Percentiles rank a stretch among this genome's conserved stretches.
phyloP scores from a whole-genome alignment of 805 yeast species.

The Torulaspora quercuum region DNA sequence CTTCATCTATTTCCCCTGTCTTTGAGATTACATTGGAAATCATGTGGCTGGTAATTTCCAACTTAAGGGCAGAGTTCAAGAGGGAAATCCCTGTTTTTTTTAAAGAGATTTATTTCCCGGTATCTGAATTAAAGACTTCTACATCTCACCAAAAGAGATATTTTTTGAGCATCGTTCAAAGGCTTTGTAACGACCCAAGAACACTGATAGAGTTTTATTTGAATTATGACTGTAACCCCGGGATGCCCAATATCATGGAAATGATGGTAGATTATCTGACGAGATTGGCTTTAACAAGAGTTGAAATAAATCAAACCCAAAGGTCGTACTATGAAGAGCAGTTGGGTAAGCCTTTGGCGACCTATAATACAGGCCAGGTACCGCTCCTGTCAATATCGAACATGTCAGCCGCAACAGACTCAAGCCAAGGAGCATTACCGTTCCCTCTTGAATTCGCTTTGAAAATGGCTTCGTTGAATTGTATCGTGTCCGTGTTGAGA shows the following conservation, averaged over 20 bases:
- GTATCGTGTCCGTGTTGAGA: conserved; percentile 75
- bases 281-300: conserved; percentile 62
- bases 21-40: conserved; percentile 90
- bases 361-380: conserved; percentile 68
- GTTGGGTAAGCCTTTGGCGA: conserved; percentile 56
- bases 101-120: conserved; percentile 90
- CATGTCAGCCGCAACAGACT: conserved; percentile 39
- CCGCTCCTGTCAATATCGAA: conserved; percentile 74
- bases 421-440: conserved; percentile 20
- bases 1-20: conserved; percentile 85
- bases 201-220: conserved; percentile 87
- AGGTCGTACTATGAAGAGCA: conserved; percentile 53
- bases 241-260: conserved; percentile 82
- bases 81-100: conserved; percentile 91
- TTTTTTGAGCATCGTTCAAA: conserved; percentile 71
- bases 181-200: conserved; percentile 84
- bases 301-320: conserved; percentile 69
- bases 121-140: conserved; percentile 85
- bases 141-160: conserved; percentile 91
- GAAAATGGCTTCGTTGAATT: conserved; percentile 74
- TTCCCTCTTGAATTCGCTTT: conserved; percentile 81
- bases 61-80: conserved; percentile 82
- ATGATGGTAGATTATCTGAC: conserved; percentile 70
- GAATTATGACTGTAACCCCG: conserved; percentile 89
- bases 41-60: conserved; percentile 82